Evolutionary conservation across 2,329 filamentous ascomycete genomes (phyloP), one percentile per base, ranked within the genome.

Genomic region (Cryphonectria radicalis): DNA sequence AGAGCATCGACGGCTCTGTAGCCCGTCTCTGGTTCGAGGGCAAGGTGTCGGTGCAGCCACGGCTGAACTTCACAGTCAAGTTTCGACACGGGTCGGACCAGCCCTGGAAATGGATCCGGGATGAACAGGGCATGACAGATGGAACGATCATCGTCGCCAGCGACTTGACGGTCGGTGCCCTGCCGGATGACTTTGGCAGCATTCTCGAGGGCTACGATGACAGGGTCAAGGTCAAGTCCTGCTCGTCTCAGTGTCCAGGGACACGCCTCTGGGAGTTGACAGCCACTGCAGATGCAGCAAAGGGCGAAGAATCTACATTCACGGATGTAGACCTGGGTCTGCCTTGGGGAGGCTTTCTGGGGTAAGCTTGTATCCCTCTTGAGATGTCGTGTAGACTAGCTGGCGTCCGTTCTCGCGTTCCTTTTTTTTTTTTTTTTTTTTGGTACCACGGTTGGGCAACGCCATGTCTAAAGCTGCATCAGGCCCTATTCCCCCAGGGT

Each of bases 251-350:
- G 73, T 90, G 90, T 2, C 90, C 91, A 3, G 82, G 88, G 28
- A 93, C 92, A 1, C 83, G 85, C n/a, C 82, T 95, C 0, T 95
- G 93, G 91, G 87, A 86, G n/a, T 80, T 95, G 28, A 85, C 88
- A 37, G 82, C 86, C 17, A 80, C 83, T 0, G 86, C 93, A 55
- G 81, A 86, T 50, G 82, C 87, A 5, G 89, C 90, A 0, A 81
- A 86, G 28, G 87, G 85, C 0, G 84, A 89, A 55, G 79, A 84
- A 4, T 92, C 93, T 4, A 84, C 87, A 0, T 85, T 86, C 68
- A 86, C 85, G 42, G 82, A 86, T 64, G 79, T 90, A 42, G 80
- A 83, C 2, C 81, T 97, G 0, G 93, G 93, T 0, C 81, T 82
- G 1, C 91, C 93, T 0, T 91, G 87, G 76, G 87, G 84, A 3